These are phyloP conservation scores for Carallia pectinifolia DNA, from an alignment of 345 rosid genomes.

Conservation along the genomic window DNA sequence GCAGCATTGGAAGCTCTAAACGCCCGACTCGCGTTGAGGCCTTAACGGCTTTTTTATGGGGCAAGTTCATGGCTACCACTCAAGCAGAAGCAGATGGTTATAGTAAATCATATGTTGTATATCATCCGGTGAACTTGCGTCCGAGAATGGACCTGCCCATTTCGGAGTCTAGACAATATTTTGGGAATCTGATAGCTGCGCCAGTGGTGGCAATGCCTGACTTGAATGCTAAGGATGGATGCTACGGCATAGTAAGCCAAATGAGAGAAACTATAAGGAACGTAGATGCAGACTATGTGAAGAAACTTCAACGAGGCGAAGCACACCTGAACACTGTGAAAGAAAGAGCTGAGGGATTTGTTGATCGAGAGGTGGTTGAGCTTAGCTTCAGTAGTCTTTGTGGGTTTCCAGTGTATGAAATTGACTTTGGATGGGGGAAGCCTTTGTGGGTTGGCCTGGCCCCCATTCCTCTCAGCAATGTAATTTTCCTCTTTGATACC, in stretches of 20 bases:
- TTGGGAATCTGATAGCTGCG: no score
- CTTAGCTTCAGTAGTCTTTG: constrained; percentile 3
- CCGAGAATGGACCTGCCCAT: no score
- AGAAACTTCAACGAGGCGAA: constrained; percentile 5
- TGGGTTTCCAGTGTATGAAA: constrained; percentile 1
- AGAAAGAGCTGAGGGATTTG: background rate
- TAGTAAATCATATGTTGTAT: no score
- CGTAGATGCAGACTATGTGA: constrained; percentile 1
- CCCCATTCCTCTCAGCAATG: background rate
- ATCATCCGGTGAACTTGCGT: no score
- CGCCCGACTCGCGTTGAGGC: no score
- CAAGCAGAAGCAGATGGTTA: no score
- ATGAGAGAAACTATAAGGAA: constrained; percentile 14
- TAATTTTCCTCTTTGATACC: background rate
- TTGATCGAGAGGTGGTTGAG: background rate
- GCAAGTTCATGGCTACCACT: no score
- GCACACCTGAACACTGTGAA: constrained; percentile 6
- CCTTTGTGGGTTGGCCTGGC: constrained; percentile 5
- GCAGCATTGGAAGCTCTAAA: no score
- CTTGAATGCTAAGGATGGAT: background rate
- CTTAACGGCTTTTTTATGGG: no score
- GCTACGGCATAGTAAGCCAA: background rate
- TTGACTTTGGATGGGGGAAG: constrained; percentile 11
- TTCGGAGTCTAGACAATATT: no score
- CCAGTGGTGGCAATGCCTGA: no score